Evolutionary conservation across 2,329 filamentous ascomycete genomes (phyloP).

Genomic region (Samsoniella hepiali): DNA sequence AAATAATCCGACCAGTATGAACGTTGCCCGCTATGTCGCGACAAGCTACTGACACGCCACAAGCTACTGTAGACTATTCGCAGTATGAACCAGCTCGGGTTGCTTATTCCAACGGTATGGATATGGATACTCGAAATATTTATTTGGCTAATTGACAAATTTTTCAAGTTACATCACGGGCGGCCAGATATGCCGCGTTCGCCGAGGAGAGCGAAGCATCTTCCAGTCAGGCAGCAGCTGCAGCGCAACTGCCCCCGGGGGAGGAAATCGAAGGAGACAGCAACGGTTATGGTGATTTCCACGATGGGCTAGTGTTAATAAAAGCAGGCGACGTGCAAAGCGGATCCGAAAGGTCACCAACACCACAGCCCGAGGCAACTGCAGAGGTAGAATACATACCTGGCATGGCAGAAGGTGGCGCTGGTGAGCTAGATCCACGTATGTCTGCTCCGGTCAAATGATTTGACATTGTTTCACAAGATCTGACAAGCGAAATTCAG

Average conservation of each 20-base stretch:
- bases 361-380: not conserved
- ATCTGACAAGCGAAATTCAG: constrained; percentile 26
- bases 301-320: not conserved
- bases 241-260: not conserved
- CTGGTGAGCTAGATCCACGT: constrained; percentile 37
- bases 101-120: not conserved
- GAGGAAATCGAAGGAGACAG: not conserved
- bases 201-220: constrained; percentile 5
- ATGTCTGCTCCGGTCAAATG: constrained; percentile 19
- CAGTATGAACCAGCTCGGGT: not conserved
- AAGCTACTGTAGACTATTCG: constrained; percentile 4
- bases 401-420: constrained; percentile 5
- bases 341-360: constrained; percentile 14
- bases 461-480: not conserved
- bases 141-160: not conserved
- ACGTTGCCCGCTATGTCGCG: not conserved
- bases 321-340: not conserved
- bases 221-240: constrained; percentile 1
- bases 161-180: not conserved
- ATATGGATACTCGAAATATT: too few species aligned
- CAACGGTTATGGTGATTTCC: not conserved
- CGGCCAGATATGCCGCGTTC: not conserved
- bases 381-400: constrained; percentile 12
- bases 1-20: not conserved
- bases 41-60: not conserved